Conservation (phyloP, 768 basidiomycete genomes). For the Auricularia heimuer region DNA sequence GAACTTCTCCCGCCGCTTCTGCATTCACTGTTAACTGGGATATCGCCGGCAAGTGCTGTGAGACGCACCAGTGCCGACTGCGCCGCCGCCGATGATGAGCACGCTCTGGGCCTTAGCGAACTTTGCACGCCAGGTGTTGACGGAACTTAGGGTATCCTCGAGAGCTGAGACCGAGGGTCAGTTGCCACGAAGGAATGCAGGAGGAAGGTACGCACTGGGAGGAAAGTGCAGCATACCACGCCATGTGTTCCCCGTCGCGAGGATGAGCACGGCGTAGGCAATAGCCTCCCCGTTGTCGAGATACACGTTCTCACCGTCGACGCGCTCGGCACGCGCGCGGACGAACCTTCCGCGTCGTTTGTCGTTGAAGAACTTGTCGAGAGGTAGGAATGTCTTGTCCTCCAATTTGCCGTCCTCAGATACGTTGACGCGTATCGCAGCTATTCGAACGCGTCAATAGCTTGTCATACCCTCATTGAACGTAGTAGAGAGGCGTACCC, state of each 20-base stretch:
- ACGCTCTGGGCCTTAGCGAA: constrained; percentile 9
- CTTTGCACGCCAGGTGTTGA: constrained; percentile 8
- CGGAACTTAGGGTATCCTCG: background rate
- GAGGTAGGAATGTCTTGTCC: constrained; percentile 6
- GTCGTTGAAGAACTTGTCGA: constrained; percentile 8
- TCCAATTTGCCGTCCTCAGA: constrained; percentile 8
- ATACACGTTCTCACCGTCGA: too few species aligned
- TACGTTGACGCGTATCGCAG: constrained; percentile 11
- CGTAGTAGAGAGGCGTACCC: constrained; percentile 2
- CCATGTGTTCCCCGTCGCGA: too few species aligned
- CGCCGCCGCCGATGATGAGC: constrained; percentile 12
- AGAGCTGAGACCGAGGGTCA: background rate
- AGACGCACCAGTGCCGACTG: constrained; percentile 6
- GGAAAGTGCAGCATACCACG: too few species aligned
- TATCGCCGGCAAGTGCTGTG: too few species aligned
- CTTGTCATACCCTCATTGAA: background rate
- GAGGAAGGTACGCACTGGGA: too few species aligned
- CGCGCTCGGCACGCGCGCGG: background rate
- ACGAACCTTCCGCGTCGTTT: background rate
- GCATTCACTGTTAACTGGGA: too few species aligned
- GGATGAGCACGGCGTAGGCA: too few species aligned
- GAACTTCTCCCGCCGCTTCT: constrained; percentile 13
- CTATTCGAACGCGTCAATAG: constrained; percentile 8
- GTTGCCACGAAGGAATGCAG: too few species aligned
- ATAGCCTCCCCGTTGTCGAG: too few species aligned